Base-by-base conservation (phyloP, 164 flowering plant genomes). In the Platanus orientalis region DNA sequence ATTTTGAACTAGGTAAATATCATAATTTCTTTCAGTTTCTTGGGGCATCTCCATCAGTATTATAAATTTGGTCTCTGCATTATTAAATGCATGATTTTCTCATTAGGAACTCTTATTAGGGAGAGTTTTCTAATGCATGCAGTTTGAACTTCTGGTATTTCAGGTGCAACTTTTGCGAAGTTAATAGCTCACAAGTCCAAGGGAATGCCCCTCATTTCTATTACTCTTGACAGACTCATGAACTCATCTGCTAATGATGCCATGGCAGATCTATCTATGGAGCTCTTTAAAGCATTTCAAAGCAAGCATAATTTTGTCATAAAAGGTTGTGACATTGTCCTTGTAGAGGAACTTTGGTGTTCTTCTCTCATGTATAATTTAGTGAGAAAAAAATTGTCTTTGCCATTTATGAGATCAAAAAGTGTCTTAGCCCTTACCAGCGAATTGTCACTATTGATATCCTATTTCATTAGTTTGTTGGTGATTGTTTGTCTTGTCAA, bases 161-260 rank as follows among this genome's bases (percentile, higher is more conserved):
- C 78, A 86, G 95, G 81, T 71, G 83, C 76, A 51, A 56, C 58
- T 23, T 32, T 24, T 74, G 96, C 89, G 47, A 88, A 78, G 65
- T 73, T 92, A 65, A 73, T 84, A 54, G 93, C 93, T 71, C 98
- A 84, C 57, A 88, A 87, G 64, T 76, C 89, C 11, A 88, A 87
- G 75, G 98, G 93, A 45, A 84, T 92, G 98, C 96, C 98, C 27
- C 66, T 76, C 12, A 65, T 90, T 27, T 75, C 80, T 23, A 63
- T 92, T 64, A 54, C 86, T 61, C 89, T 92, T 47, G 58, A 63
- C 65, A 81, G 79, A 74, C 80, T 92, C 7, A 66, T 52, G 60
- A 77, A 67, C 39, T 56, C 76, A 48, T 78, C 81, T 69, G 92
- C 90, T n/a, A 50, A 47, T 71, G 93, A 81, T 76, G 93, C 88